Evolutionary conservation across 129 eudicot species (phyloP), one percentile per base, ranked within the genome.

Genomic region (Heracleum sosnowskyi): DNA sequence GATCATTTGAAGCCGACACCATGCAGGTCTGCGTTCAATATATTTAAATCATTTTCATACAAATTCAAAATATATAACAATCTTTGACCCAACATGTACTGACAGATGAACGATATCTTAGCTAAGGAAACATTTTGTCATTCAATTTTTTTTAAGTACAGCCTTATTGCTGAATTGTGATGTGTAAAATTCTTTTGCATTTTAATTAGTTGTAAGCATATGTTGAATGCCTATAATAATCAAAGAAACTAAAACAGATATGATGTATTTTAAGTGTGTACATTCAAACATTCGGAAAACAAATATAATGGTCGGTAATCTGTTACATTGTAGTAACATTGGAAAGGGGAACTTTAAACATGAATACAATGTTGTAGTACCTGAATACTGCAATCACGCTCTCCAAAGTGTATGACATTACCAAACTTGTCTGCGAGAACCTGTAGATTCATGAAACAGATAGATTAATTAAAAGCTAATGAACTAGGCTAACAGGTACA

Each of bases 351-450:
- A 57, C 3, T 40, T 18, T 4, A 74, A 49, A 26, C 75, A 77
- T 22, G 69, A 41, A 47, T 64, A 31, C 29, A 78, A 44, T 13
- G 47, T 72, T 66, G 22, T 74, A 53, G 68, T 84, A 90, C 98
- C 97, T 95, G 98, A 83, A 95, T 95, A 86, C 98, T 95, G 89
- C 98, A 95, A 88, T 95, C 98, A 84, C 97, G 98, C 85, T 95
- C 98, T 77, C 98, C 98, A 82, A 91, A 95, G 86, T 95, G 98
- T 82, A 91, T 96, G 71, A 95, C 98, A 79, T 91, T 95, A 35
- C 98, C 98, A 83, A 45, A 90, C 81, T 95, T 95, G 85, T 95
- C 98, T 29, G 98, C 98, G 81, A 95, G 92, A 80, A 95, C 97
- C 98, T 91, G 85, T 41, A 85, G 53, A 77, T 39, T 41, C 29